Percentiles rank a stretch among this genome's conserved stretches.
phyloP scores from a whole-genome alignment of 108 stramenopile genomes.

The Skeletonema costatum region DNA sequence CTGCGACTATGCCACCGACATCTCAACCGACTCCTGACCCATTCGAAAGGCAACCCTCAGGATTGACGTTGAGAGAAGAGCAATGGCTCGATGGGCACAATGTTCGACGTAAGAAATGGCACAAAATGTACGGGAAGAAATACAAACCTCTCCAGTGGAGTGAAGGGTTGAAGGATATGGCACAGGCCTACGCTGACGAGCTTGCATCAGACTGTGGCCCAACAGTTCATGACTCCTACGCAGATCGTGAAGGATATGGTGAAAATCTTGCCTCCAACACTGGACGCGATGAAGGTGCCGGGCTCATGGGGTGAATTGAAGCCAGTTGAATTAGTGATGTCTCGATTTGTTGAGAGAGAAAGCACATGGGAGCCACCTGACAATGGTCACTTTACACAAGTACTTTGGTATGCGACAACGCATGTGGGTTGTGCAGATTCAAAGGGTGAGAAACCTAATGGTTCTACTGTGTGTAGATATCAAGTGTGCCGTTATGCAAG shows the following conservation, averaged over 20 bases:
- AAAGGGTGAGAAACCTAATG: neutral
- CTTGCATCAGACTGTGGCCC: neutral
- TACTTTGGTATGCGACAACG: conserved; percentile 9
- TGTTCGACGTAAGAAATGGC: neutral
- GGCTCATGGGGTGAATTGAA: neutral
- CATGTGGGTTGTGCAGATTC: conserved; percentile 14
- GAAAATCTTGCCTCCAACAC: conserved; percentile 16
- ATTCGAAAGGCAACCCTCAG: neutral
- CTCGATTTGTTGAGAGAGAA: conserved; percentile 11
- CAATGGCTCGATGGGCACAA: conserved; percentile 5
- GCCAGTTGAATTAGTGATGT: neutral
- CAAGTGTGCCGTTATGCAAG: neutral
- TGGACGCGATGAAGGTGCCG: neutral
- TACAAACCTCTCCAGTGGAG: conserved; percentile 5
- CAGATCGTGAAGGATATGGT: neutral
- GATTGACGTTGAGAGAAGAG: neutral
- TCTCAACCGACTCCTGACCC: neutral
- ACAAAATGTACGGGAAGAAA: neutral
- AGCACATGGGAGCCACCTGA: neutral
- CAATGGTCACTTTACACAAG: conserved; percentile 15
- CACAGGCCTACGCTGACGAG: neutral
- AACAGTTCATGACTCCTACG: neutral
- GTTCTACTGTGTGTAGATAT: neutral
- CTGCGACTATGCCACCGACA: neutral
- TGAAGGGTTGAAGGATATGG: neutral